A percentile compares a stretch with the other conserved stretches of the same genome.
Conservation (phyloP, 768 basidiomycete genomes). For the Mycena capillaripes region DNA sequence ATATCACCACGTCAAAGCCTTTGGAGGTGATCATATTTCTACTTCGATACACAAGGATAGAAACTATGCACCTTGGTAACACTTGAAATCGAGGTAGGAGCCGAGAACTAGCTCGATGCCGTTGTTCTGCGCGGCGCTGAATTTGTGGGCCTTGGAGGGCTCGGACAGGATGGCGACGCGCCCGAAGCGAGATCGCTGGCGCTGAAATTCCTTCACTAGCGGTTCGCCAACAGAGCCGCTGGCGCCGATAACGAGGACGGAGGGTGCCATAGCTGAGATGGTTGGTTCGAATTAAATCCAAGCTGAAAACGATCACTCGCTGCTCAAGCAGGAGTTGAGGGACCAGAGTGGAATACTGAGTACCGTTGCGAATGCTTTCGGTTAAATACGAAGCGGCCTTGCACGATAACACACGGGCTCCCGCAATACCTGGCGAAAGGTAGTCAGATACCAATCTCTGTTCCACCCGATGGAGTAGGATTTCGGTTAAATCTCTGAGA, state of each 20-base stretch:
- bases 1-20: constrained; percentile 21
- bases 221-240: constrained; percentile 12
- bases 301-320: neutral
- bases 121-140: neutral
- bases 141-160: constrained; percentile 14
- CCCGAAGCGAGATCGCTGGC: neutral
- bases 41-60: neutral
- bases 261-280: constrained; percentile 16
- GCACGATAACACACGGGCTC: neutral
- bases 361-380: neutral
- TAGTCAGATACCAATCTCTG: neutral
- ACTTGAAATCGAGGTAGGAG: constrained; percentile 23
- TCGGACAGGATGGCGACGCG: constrained; percentile 20
- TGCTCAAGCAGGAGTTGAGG: neutral
- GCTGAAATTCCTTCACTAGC: constrained; percentile 12
- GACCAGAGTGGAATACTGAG: neutral
- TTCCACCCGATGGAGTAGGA: too few species aligned
- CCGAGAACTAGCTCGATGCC: constrained; percentile 21
- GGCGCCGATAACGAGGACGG: constrained; percentile 21
- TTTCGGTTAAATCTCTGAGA: neutral
- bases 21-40: neutral
- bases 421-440: neutral
- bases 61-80: constrained; percentile 6
- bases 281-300: neutral
- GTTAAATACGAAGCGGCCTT: constrained; percentile 6